Evolutionary conservation across 2,329 filamentous ascomycete genomes (phyloP).

Genomic region (Neofusicoccum ribis): DNA sequence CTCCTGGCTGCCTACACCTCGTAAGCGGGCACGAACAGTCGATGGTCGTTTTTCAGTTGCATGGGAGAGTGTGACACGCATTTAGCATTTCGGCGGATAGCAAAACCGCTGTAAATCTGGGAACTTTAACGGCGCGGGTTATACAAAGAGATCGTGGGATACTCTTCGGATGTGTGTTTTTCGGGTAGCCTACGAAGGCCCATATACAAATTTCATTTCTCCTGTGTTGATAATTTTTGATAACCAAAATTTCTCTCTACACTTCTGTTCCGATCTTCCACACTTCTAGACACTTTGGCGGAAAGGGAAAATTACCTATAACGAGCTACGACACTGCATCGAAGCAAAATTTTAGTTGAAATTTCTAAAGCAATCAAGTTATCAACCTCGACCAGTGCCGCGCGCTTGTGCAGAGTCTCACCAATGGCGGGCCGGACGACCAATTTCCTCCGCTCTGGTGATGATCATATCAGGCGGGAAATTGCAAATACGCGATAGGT

Average conservation of each 20-base stretch:
- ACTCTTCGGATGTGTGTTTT: conserved; percentile 13
- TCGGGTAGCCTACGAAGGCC: not conserved
- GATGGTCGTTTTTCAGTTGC: not conserved
- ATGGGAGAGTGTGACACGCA: conserved; percentile 1
- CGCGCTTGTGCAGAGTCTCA: not conserved
- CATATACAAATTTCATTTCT: conserved; percentile 14
- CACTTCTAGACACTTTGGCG: not conserved
- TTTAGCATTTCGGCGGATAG: conserved; percentile 1
- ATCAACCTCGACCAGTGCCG: not conserved
- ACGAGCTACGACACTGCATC: conserved; percentile 16
- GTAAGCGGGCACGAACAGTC: not conserved
- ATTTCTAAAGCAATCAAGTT: not conserved
- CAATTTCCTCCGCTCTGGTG: not conserved
- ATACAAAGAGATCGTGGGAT: conserved; percentile 10
- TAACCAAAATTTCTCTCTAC: conserved; percentile 10
- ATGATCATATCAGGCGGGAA: not conserved
- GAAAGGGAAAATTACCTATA: conserved; percentile 7
- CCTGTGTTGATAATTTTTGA: conserved; percentile 17
- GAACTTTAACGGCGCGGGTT: conserved; percentile 5
- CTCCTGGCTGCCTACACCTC: conserved; percentile 16
- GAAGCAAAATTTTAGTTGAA: conserved; percentile 12
- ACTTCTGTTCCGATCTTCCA: not conserved
- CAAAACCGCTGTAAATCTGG: not conserved
- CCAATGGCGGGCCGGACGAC: not conserved
- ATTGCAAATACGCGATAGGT: not conserved